Percentiles rank a stretch among this genome's conserved stretches.
Evolutionary conservation across 345 rosid species (phyloP).

Genomic region (Fremontodendron californicum): DNA sequence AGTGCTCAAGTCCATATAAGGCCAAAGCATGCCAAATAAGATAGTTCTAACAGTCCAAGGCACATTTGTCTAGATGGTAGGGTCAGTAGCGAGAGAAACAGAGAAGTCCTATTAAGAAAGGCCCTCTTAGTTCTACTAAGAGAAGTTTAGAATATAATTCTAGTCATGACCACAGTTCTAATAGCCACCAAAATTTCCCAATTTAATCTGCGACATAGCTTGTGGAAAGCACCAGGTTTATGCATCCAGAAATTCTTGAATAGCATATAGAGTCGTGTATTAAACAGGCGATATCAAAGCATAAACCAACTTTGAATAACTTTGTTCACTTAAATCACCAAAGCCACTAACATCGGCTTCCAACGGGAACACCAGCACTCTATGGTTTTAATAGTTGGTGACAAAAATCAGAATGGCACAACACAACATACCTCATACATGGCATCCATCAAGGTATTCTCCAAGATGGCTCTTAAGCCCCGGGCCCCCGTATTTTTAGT

Average conservation of each 20-base stretch:
- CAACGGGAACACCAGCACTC: neutral
- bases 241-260: neutral
- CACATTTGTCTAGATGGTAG: neutral
- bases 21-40: constrained; percentile 7
- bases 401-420: neutral
- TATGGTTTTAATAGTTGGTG: neutral
- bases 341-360: neutral
- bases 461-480: constrained; percentile 80
- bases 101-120: neutral
- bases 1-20: neutral
- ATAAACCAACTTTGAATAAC: neutral
- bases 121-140: neutral
- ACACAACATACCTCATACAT: constrained; percentile 85
- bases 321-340: neutral
- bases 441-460: constrained; percentile 90
- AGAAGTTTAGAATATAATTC: neutral
- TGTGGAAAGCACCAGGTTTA: neutral
- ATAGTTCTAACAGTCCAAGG: neutral
- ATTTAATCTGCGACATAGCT: neutral
- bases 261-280: neutral
- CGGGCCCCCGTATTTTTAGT: constrained; percentile 93
- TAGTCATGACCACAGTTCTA: neutral
- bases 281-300: neutral
- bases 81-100: neutral
- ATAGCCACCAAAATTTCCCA: neutral